phyloP scores from a whole-genome alignment of 2,329 filamentous ascomycete genomes.

The Thermochaetoides dissita region DNA sequence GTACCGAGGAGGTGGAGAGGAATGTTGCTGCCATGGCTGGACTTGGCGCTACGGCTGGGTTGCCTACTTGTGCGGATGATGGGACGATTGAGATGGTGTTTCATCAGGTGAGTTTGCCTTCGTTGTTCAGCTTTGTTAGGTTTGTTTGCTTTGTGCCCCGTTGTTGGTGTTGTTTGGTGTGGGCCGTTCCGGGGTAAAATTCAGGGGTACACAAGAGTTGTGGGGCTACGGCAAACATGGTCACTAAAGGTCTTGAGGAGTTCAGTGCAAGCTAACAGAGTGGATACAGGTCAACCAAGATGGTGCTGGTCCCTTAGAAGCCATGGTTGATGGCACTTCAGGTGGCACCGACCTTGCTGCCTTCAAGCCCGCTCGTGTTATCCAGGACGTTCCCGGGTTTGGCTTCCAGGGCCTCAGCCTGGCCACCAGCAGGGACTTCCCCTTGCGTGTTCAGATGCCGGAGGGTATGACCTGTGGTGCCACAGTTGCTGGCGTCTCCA shows the following conservation, averaged over 20 bases:
- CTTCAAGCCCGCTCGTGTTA: slow-evolving; percentile 46
- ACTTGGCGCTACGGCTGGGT: slow-evolving; percentile 35
- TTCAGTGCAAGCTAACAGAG: too few species aligned
- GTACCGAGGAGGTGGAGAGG: slow-evolving; percentile 33
- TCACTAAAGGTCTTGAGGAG: too few species aligned
- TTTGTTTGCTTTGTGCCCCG: not conserved
- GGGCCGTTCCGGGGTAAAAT: too few species aligned
- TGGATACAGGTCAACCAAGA: slow-evolving; percentile 46
- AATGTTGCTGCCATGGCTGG: slow-evolving; percentile 42
- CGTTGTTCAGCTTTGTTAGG: not conserved
- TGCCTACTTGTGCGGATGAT: slow-evolving; percentile 47
- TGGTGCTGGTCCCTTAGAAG: slow-evolving; percentile 49
- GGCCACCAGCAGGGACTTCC: slow-evolving; percentile 49
- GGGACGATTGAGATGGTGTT: slow-evolving; percentile 50
- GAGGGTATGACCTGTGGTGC: slow-evolving; percentile 53
- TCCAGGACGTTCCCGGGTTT: slow-evolving; percentile 46
- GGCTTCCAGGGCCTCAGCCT: slow-evolving; percentile 41
- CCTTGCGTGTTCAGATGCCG: slow-evolving; percentile 51
- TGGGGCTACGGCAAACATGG: too few species aligned
- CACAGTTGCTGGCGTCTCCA: slow-evolving; percentile 40
- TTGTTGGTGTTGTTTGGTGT: not conserved
- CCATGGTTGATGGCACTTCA: slow-evolving; percentile 47
- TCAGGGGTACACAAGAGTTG: too few species aligned
- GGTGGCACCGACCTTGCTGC: slow-evolving; percentile 46
- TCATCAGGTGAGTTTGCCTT: slow-evolving; percentile 31